Evolutionary conservation across 2,329 filamentous ascomycete genomes (phyloP).

Genomic region (Paecilomyces dactylethromorphus): DNA sequence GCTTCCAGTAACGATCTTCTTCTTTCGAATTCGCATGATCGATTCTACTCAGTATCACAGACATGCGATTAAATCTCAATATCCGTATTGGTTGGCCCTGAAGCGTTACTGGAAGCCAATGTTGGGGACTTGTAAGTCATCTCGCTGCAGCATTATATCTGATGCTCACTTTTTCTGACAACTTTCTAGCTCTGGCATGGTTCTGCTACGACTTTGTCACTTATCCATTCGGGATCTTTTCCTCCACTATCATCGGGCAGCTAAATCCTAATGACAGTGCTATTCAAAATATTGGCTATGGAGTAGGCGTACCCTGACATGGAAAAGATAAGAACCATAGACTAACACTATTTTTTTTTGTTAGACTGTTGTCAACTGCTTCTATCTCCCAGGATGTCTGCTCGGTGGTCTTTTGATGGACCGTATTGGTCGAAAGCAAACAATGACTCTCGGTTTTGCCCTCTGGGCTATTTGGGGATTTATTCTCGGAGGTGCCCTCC

Average conservation of each 20-base stretch:
- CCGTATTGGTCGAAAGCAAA: slow-evolving; percentile 44
- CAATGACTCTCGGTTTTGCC: slow-evolving; percentile 46
- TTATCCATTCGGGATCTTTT: slow-evolving; percentile 51
- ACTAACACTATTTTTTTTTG: slow-evolving; percentile 28
- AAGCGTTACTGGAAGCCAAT: slow-evolving; percentile 45
- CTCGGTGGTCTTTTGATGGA: slow-evolving; percentile 45
- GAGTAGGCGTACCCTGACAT: background rate
- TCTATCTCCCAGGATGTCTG: slow-evolving; percentile 45
- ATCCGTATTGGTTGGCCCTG: slow-evolving; percentile 43
- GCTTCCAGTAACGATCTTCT: slow-evolving; percentile 46
- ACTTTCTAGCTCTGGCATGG: slow-evolving; percentile 38
- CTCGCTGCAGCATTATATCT: background rate
- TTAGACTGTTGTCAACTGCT: slow-evolving; percentile 45
- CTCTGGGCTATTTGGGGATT: slow-evolving; percentile 44
- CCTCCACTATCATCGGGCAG: slow-evolving; percentile 45
- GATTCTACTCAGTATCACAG: slow-evolving; percentile 46
- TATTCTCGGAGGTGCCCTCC: slow-evolving; percentile 43
- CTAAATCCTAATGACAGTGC: slow-evolving; percentile 37
- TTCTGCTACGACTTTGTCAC: slow-evolving; percentile 51
- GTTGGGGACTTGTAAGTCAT: slow-evolving; percentile 34
- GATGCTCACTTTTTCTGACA: background rate
- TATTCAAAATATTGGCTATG: background rate
- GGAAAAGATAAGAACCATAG: background rate
- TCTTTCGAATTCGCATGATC: slow-evolving; percentile 48
- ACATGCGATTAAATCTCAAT: slow-evolving; percentile 39